These are phyloP conservation scores for Linum usitatissimum DNA, from an alignment of 345 rosid species.

Conservation along the genomic window DNA sequence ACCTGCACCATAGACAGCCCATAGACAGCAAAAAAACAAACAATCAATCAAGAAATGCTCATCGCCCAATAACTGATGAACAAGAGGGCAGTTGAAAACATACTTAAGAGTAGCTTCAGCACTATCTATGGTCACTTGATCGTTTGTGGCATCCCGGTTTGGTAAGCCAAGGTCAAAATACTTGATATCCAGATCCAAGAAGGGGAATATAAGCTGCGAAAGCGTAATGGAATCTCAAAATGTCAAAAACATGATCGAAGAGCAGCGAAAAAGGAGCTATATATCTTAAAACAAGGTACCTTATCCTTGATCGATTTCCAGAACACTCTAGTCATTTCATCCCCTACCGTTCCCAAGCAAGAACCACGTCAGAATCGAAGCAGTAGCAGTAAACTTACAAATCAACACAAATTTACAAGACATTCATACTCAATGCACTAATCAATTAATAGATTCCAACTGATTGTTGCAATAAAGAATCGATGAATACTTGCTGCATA, in stretches of 20 bases:
- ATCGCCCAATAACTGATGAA: neutral
- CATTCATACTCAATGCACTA: no score
- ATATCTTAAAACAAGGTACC: conserved; percentile 9
- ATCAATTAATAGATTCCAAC: no score
- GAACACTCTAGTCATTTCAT: conserved; percentile 25
- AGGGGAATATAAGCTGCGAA: neutral
- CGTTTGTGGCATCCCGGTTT: neutral
- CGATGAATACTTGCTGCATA: no score
- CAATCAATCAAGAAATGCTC: neutral
- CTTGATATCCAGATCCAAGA: conserved; percentile 6
- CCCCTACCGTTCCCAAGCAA: conserved; percentile 10
- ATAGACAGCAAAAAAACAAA: conserved; percentile 1
- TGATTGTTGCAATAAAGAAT: no score
- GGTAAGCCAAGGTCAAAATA: conserved; percentile 1
- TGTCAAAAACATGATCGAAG: neutral
- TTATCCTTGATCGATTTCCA: conserved; percentile 26
- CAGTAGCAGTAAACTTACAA: neutral
- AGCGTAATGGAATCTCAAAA: neutral
- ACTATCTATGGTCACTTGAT: neutral
- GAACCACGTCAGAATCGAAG: neutral
- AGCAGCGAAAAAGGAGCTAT: neutral
- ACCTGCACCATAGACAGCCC: conserved; percentile 20
- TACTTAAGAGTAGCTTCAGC: conserved; percentile 3
- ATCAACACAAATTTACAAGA: neutral
- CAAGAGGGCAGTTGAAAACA: neutral